Conservation (phyloP, 2,329 filamentous ascomycete species). For the Penicillium sp. region DNA sequence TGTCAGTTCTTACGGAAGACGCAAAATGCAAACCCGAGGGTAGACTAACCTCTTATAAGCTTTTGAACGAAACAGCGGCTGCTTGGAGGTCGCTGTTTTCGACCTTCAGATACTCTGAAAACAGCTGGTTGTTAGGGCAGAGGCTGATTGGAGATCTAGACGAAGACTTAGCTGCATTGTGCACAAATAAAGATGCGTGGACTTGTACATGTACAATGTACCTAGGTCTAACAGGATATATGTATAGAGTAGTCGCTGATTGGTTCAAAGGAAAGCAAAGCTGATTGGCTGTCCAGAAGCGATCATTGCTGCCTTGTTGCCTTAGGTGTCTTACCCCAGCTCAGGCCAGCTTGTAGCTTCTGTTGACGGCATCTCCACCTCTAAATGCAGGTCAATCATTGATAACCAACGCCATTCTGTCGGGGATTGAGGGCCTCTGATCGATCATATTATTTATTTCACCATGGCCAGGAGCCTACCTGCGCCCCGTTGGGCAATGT, state of each 20-base stretch:
- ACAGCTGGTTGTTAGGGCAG: not conserved
- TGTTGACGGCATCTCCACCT: conserved; percentile 12
- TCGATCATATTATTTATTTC: conserved; percentile 16
- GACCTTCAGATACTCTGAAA: not conserved
- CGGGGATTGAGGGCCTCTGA: conserved; percentile 31
- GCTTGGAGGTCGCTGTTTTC: not conserved
- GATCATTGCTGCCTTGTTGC: conserved; percentile 13
- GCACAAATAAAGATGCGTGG: no score
- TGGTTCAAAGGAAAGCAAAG: not conserved
- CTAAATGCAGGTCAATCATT: conserved; percentile 25
- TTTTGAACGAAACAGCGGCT: not conserved
- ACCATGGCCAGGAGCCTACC: conserved; percentile 46
- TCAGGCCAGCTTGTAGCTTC: conserved; percentile 31
- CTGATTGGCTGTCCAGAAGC: not conserved
- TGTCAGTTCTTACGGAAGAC: not conserved
- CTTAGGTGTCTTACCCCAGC: conserved; percentile 25
- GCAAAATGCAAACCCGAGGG: not conserved
- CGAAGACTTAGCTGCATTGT: not conserved
- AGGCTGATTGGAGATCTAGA: not conserved
- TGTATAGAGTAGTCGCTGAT: not conserved
- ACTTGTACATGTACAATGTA: not conserved
- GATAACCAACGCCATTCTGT: conserved; percentile 14
- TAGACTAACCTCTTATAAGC: not conserved
- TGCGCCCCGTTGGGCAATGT: conserved; percentile 57
- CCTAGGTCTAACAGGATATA: no score